Evolutionary conservation across 2,329 filamentous ascomycete genomes (phyloP), one percentile per base, ranked within the genome.

Genomic region (Ophiocordyceps camponoti-leonardi): DNA sequence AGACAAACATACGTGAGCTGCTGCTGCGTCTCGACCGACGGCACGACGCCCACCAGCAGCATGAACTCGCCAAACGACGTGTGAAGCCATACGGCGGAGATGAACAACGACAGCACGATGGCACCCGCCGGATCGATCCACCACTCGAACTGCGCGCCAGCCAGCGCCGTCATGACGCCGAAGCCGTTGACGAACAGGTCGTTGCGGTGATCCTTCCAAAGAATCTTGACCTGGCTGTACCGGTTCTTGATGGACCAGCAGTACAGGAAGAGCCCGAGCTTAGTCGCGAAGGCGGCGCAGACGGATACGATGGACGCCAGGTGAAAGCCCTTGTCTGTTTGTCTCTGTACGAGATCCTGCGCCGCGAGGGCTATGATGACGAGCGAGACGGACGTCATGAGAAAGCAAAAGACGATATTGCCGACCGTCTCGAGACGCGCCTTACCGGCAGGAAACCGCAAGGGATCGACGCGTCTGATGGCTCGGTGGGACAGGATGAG

Each of bases 141-240:
- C 90, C 90, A 95, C 48, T 71, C 69, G 20, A 96, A 69, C 68
- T 94, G 93, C 51, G 80, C 79, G 31, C 92, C 92, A 46, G 86
- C 85, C n/a, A 95, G 81, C 3, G 84, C 90, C 1, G 88, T 95
- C 46, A 95, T 64, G 51, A 96, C 79, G 75, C 83, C 87, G 53
- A 94, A 86, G 45, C 86, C 86, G 61, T 96, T 98, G 72, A 98
- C 86, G 55, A 94, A 72, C n/a, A 98, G 71, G 58, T 98, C 92
- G 58, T 98, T 98, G 49, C 92, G 81, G 66, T 98, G 92, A 58
- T 96, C 90, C 62, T 94, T 85, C 88, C 87, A 95, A 14, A 96
- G 69, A 58, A 95, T 95, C 47, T 83, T 77, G 51, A 95, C 79
- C 62, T 95, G 88, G 49, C 79, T 86, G 68, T 96, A 94, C 56